These are phyloP conservation scores for Russula ochroleuca DNA, from an alignment of 768 basidiomycete genomes.

Conservation along the genomic window DNA sequence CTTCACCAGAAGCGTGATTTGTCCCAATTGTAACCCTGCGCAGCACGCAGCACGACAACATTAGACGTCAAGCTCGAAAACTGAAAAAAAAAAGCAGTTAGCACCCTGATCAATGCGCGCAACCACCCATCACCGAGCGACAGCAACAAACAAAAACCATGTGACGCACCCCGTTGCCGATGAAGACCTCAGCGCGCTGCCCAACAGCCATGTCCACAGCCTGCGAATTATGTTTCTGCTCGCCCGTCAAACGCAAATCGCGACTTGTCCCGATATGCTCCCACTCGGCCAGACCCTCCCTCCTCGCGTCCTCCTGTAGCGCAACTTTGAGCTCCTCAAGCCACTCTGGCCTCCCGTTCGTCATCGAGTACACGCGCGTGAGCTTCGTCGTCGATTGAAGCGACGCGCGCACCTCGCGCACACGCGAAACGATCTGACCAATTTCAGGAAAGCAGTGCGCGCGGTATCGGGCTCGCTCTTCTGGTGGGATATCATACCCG, in stretches of 20 bases:
- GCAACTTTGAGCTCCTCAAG: slow-evolving; percentile 37
- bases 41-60: slow-evolving; percentile 21
- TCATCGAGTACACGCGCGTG: slow-evolving; percentile 43
- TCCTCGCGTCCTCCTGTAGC: slow-evolving; percentile 28
- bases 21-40: slow-evolving; percentile 9
- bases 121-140: neutral
- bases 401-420: slow-evolving; percentile 34
- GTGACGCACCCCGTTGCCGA: slow-evolving; percentile 48
- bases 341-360: slow-evolving; percentile 44
- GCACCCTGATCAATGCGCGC: too few species aligned
- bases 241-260: slow-evolving; percentile 40
- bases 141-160: neutral
- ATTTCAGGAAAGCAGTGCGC: slow-evolving; percentile 42
- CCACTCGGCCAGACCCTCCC: slow-evolving; percentile 35
- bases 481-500: neutral
- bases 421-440: slow-evolving; percentile 40
- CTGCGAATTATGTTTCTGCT: slow-evolving; percentile 44
- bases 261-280: slow-evolving; percentile 37
- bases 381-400: slow-evolving; percentile 31
- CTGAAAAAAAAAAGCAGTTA: neutral
- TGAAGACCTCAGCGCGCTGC: slow-evolving; percentile 43
- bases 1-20: slow-evolving; percentile 21
- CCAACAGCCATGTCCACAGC: slow-evolving; percentile 50
- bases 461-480: slow-evolving; percentile 34
- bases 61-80: slow-evolving; percentile 27